Percentiles rank a stretch among this genome's conserved stretches.
These are phyloP conservation scores for Alternaria dauci DNA, from an alignment of 2,329 filamentous ascomycete species.

Conservation along the genomic window DNA sequence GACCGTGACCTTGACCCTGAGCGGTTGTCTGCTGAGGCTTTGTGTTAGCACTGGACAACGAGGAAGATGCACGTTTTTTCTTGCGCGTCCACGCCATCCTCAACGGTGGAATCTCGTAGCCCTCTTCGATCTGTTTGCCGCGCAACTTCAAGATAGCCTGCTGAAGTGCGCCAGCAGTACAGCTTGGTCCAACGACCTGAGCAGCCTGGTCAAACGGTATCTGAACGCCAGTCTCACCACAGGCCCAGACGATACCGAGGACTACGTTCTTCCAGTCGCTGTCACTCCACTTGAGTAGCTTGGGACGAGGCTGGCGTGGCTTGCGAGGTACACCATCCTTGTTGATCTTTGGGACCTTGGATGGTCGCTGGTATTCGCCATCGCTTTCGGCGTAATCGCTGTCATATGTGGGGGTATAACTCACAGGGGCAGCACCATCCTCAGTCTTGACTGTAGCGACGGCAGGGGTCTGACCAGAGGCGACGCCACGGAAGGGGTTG, in stretches of 20 bases:
- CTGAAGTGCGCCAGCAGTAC: conserved; percentile 42
- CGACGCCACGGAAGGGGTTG: background rate
- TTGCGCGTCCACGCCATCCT: conserved; percentile 38
- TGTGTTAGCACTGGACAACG: conserved; percentile 17
- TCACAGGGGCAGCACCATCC: conserved; percentile 10
- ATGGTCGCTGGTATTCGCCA: conserved; percentile 17
- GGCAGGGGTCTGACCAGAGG: background rate
- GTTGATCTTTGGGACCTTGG: conserved; percentile 36
- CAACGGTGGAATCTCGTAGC: conserved; percentile 31
- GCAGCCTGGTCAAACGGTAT: conserved; percentile 46
- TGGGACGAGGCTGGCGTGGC: conserved; percentile 39
- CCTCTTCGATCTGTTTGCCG: conserved; percentile 30
- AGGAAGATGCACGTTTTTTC: conserved; percentile 7
- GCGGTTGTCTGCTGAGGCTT: background rate
- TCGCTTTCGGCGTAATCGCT: conserved; percentile 27
- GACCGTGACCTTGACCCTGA: background rate
- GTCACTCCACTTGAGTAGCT: conserved; percentile 43
- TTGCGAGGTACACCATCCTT: conserved; percentile 42
- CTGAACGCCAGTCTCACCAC: conserved; percentile 37
- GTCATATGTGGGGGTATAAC: conserved; percentile 21
- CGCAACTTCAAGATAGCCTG: conserved; percentile 47
- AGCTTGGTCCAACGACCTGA: conserved; percentile 30
- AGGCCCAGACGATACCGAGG: conserved; percentile 43
- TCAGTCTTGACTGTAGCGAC: background rate
- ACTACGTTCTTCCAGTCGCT: conserved; percentile 39